phyloP scores from a whole-genome alignment of 257 asterid species.

The Plantago major region DNA sequence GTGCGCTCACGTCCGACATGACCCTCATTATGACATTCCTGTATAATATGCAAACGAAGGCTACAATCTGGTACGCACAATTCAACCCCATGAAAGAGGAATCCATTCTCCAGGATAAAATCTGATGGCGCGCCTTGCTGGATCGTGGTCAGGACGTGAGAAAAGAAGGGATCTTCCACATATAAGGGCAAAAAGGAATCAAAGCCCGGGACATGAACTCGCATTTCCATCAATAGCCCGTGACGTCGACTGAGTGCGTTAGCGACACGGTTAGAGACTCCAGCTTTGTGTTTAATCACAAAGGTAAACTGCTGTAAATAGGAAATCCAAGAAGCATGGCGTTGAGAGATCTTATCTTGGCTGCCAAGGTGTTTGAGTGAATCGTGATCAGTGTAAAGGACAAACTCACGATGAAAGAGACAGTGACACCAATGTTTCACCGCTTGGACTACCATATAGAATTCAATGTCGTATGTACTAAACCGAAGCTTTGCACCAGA shows the following conservation, averaged over 20 bases:
- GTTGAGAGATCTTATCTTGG: no score
- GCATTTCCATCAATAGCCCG: not conserved
- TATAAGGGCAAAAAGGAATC: not conserved
- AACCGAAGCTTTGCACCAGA: no score
- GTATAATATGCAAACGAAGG: not conserved
- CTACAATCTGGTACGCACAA: constrained; percentile 7
- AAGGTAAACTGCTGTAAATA: no score
- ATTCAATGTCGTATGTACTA: no score
- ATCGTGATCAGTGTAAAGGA: no score
- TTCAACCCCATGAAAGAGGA: not conserved
- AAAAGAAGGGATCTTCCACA: not conserved
- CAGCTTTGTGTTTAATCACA: no score
- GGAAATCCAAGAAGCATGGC: no score
- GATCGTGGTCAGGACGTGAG: not conserved
- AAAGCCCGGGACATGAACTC: not conserved
- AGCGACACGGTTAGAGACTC: no score
- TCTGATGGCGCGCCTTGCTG: not conserved
- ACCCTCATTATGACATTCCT: constrained; percentile 5
- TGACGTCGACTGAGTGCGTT: no score
- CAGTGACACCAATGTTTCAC: not conserved
- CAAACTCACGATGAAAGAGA: not conserved
- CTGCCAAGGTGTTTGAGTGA: no score
- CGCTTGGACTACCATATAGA: no score
- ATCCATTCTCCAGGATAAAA: not conserved
- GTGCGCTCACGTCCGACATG: constrained; percentile 12